Evolutionary conservation across 148 eudicot genomes (phyloP), one percentile per base, ranked within the genome.

Genomic region (Linanthus parryae): DNA sequence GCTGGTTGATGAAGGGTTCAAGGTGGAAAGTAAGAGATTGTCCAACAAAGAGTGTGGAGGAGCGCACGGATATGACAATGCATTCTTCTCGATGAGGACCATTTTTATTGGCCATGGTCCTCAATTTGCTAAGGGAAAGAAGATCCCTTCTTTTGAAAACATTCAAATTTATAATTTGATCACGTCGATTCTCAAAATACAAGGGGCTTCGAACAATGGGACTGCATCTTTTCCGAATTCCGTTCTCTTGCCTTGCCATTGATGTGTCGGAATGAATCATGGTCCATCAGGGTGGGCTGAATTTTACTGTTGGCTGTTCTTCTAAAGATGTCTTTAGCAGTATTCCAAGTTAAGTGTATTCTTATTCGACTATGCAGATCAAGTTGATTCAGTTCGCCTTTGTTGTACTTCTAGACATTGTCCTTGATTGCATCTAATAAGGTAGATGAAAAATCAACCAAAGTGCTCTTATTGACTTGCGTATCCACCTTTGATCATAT

Each of bases 31-130:
- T 50, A 76, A 48, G 65, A 68, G 61, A 20, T 67, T 75, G n/a
- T 46, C 54, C 17, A 70, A 46, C 13, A 59, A 69, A 42, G 97
- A 90, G 35, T 90, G 97, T 71, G 95, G 97, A 19, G 97, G 97
- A 22, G 85, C 95, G 10, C 97, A 90, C 62, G 97, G 97, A 9
- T 85, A 85, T 55, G 97, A 90, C 57, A 85, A 85, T 59, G 82
- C 64, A 5, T 72, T 73, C 61, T 90, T 90, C 67, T 90, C 97
- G n/a, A 90, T 90, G 97, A 80, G 97, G 57, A 74, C 92, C 7
- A 76, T 90, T 19, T 90, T 85, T 34, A 68, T 90, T 8, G 97
- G 74, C 33, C 92, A 72, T 68, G 92, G 95, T 16, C 95, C 80
- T 37, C 85, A 58, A 56, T 80, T 90, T 49, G 80, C 71, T 20